Percentiles rank a stretch among this genome's conserved stretches.
Conservation (phyloP, 768 basidiomycete species). For the Dioszegia hungarica region DNA sequence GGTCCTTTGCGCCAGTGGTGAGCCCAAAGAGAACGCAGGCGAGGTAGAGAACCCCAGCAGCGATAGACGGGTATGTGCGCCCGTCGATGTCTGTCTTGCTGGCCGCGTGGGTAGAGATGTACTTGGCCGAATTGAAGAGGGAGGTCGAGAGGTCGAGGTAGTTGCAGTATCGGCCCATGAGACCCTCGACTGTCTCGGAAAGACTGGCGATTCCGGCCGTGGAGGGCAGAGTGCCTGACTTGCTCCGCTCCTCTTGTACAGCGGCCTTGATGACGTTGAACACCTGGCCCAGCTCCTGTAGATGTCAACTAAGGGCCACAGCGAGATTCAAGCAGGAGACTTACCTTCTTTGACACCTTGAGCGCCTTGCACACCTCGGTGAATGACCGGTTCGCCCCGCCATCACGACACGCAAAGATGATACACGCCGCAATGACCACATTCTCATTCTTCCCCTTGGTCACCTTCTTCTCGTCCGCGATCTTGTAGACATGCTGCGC, state of each 20-base stretch:
- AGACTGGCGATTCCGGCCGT: constrained; percentile 21
- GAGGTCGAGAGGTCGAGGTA: constrained; percentile 41
- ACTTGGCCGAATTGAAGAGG: constrained; percentile 45
- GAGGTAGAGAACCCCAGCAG: constrained; percentile 94
- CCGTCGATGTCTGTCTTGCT: constrained; percentile 63
- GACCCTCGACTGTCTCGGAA: constrained; percentile 23
- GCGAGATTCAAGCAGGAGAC: not conserved
- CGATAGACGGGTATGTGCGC: constrained; percentile 93
- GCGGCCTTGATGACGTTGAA: constrained; percentile 61
- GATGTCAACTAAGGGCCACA: not conserved
- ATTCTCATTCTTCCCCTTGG: constrained; percentile 79
- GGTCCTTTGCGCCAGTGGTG: constrained; percentile 71
- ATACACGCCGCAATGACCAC: constrained; percentile 96
- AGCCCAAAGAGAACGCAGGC: constrained; percentile 75
- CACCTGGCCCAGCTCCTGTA: constrained; percentile 49
- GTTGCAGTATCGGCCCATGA: constrained; percentile 39
- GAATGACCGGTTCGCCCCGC: constrained; percentile 88
- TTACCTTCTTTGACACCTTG: constrained; percentile 89
- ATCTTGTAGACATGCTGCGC: constrained; percentile 97
- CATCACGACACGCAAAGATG: constrained; percentile 89
- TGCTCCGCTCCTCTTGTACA: constrained; percentile 56
- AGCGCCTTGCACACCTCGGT: constrained; percentile 91
- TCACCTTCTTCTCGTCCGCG: constrained; percentile 82
- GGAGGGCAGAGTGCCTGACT: not conserved
- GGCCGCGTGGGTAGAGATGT: constrained; percentile 42